Conservation (phyloP, 768 basidiomycete genomes). For the Mycena metata region DNA sequence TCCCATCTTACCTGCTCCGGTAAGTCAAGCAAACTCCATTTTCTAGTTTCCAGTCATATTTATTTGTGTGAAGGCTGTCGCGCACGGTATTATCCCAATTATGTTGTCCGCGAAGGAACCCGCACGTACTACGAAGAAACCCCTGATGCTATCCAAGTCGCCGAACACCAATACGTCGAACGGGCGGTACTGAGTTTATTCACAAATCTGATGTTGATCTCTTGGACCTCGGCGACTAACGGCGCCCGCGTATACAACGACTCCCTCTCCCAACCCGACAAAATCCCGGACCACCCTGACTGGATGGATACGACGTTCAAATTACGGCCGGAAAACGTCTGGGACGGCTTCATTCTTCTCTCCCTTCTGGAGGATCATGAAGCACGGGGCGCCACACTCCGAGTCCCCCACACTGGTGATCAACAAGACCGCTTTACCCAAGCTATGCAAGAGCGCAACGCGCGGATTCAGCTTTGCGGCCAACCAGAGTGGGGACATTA, state of each 20-base stretch:
- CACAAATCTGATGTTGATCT: neutral
- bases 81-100: conserved; percentile 47
- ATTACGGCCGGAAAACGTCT: conserved; percentile 38
- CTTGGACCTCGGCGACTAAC: too few relatives aligned
- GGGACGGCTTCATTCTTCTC: conserved; percentile 43
- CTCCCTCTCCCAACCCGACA: conserved; percentile 24
- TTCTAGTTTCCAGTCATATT: too few relatives aligned
- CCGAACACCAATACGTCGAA: conserved; percentile 46
- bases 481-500: conserved; percentile 46
- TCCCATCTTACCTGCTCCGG: neutral
- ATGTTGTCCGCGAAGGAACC: conserved; percentile 32
- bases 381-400: conserved; percentile 19
- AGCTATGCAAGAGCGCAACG: conserved; percentile 44
- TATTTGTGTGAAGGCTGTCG: too few relatives aligned
- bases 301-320: conserved; percentile 31
- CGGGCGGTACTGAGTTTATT: conserved; percentile 40
- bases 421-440: conserved; percentile 42
- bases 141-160: conserved; percentile 43
- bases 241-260: conserved; percentile 34
- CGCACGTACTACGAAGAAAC: conserved; percentile 43
- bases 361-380: conserved; percentile 42
- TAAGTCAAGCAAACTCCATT: neutral
- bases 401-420: conserved; percentile 41
- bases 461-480: conserved; percentile 39
- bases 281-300: neutral